Evolutionary conservation across 495 filamentous ascomycete species (phyloP).

Genomic region (Lasiosphaeria ovina): DNA sequence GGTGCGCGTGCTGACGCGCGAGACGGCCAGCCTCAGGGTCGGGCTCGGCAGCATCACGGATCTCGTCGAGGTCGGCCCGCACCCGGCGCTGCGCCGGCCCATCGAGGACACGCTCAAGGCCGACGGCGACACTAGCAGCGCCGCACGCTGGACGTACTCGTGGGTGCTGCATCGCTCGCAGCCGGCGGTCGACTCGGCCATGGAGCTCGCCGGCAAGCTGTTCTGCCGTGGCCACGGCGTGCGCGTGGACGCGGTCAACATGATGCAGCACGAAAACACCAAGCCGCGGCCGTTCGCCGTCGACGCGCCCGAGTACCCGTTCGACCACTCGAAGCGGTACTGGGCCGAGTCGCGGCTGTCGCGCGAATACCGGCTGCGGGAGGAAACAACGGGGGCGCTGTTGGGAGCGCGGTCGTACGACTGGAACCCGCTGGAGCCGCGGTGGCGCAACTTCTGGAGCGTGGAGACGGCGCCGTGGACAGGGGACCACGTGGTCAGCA

Average conservation of each 20-base stretch:
- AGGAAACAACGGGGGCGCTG: constrained; percentile 35
- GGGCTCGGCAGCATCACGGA: background rate
- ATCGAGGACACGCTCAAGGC: constrained; percentile 47
- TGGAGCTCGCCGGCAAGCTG: constrained; percentile 35
- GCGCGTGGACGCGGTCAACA: constrained; percentile 18
- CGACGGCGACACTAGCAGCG: constrained; percentile 9
- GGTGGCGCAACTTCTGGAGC: constrained; percentile 44
- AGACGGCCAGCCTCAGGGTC: background rate
- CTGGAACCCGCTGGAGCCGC: constrained; percentile 39
- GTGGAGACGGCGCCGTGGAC: constrained; percentile 47
- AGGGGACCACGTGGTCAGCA: constrained; percentile 39
- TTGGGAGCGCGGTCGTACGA: constrained; percentile 40
- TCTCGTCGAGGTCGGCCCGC: constrained; percentile 59
- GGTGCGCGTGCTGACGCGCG: constrained; percentile 19
- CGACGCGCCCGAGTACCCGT: constrained; percentile 38
- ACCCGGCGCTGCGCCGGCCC: constrained; percentile 51
- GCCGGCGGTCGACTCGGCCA: constrained; percentile 22
- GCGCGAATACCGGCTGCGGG: constrained; percentile 41
- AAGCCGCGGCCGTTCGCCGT: constrained; percentile 18
- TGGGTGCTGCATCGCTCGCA: constrained; percentile 26
- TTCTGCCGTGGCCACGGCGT: constrained; percentile 33
- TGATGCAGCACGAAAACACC: constrained; percentile 1
- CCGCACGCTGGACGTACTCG: constrained; percentile 17
- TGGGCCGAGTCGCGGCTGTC: constrained; percentile 43
- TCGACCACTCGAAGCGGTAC: constrained; percentile 35